Percentiles rank a stretch among this genome's conserved stretches.
Conservation (phyloP, 305 asterid genomes). For the Fraxinus velutina region DNA sequence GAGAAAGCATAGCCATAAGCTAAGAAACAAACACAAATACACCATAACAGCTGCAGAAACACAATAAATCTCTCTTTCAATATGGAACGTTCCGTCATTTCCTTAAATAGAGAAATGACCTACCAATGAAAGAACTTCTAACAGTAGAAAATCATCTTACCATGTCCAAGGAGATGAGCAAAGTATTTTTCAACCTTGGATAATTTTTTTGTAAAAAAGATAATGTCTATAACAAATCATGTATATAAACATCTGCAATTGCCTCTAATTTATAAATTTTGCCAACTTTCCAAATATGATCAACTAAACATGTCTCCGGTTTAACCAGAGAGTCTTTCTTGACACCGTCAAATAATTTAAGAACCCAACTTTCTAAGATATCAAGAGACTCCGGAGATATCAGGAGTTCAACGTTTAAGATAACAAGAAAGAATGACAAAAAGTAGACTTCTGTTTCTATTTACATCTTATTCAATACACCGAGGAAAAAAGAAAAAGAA, state of each 20-base stretch:
- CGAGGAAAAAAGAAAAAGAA: neutral
- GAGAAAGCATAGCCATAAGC: neutral
- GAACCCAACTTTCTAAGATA: slow-evolving; percentile 75
- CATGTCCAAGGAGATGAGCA: slow-evolving; percentile 88
- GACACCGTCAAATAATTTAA: slow-evolving; percentile 66
- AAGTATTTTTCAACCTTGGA: slow-evolving; percentile 82
- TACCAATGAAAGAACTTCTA: neutral
- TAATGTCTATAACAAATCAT: slow-evolving; percentile 66
- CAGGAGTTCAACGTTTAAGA: slow-evolving; percentile 23
- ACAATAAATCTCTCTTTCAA: neutral
- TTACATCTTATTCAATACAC: neutral
- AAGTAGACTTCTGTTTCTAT: neutral
- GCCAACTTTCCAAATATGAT: slow-evolving; percentile 74
- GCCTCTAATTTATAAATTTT: slow-evolving; percentile 82
- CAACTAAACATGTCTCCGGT: slow-evolving; percentile 39
- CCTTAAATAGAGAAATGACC: neutral
- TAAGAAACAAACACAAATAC: neutral
- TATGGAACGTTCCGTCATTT: neutral
- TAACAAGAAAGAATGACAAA: neutral
- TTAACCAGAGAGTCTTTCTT: slow-evolving; percentile 54
- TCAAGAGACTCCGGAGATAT: slow-evolving; percentile 70
- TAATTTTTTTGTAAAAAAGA: slow-evolving; percentile 75
- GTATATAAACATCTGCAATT: slow-evolving; percentile 63
- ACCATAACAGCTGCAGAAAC: slow-evolving; percentile 12
- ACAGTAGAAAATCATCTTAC: slow-evolving; percentile 39